Evolutionary conservation across 2,329 filamentous ascomycete genomes (phyloP).

Genomic region (Cytospora schulzeri): DNA sequence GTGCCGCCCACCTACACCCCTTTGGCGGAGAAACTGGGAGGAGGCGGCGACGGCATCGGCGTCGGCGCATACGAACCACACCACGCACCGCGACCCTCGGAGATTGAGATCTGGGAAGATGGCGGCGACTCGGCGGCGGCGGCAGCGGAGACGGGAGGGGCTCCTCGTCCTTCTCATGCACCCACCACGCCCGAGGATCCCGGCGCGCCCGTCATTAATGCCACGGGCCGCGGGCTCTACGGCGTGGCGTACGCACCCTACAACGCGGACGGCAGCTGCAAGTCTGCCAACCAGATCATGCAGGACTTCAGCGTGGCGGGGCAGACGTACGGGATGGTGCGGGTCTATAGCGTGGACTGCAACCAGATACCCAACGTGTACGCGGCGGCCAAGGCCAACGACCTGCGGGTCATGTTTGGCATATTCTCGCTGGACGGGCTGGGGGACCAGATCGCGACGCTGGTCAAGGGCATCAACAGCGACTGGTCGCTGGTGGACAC

Average conservation of each 20-base stretch:
- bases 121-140: no score
- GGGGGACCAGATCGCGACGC: conserved; percentile 57
- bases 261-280: conserved; percentile 62
- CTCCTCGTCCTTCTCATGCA: no score
- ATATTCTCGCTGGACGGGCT: conserved; percentile 66
- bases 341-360: conserved; percentile 81
- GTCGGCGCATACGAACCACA: background rate
- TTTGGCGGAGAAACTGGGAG: background rate
- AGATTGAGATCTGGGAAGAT: background rate
- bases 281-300: conserved; percentile 62
- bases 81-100: background rate
- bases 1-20: conserved; percentile 30
- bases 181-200: background rate
- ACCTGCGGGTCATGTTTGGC: conserved; percentile 73
- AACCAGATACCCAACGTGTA: conserved; percentile 67
- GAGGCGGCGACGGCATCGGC: no score
- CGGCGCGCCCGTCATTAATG: conserved; percentile 9
- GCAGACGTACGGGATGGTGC: conserved; percentile 62
- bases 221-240: conserved; percentile 33
- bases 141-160: no score
- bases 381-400: conserved; percentile 62
- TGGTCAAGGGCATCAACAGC: conserved; percentile 60
- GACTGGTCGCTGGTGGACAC: conserved; percentile 73
- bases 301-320: conserved; percentile 62
- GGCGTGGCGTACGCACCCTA: conserved; percentile 55